Conservation (phyloP, 768 basidiomycete species). For the Kwoniella sp. region DNA sequence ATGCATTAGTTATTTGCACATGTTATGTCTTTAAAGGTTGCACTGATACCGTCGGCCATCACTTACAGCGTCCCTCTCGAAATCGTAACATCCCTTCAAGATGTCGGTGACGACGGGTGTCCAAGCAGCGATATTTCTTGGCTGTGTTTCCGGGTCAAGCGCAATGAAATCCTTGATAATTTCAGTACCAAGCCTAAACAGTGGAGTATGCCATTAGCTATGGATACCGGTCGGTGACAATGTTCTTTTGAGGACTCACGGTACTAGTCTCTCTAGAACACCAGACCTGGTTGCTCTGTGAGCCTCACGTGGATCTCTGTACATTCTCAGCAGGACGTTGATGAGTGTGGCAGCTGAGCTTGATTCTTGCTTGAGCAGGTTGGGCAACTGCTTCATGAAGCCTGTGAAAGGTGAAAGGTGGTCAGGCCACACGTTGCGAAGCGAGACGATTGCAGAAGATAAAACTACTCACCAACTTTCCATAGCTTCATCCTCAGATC, state of each 20-base stretch:
- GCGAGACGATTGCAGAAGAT: not conserved
- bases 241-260: constrained; percentile 60
- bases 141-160: constrained; percentile 83
- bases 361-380: constrained; percentile 96
- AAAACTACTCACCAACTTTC: constrained; percentile 87
- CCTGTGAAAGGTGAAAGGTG: constrained; percentile 62
- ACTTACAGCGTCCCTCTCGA: constrained; percentile 88
- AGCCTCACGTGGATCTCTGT: constrained; percentile 83
- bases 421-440: too few relatives aligned
- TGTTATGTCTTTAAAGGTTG: not conserved
- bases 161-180: constrained; percentile 89
- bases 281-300: constrained; percentile 64
- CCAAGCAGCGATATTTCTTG: constrained; percentile 95
- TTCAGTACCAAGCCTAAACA: constrained; percentile 73
- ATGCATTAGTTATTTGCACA: not conserved
- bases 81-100: constrained; percentile 80
- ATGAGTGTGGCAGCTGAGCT: constrained; percentile 94
- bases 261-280: constrained; percentile 68
- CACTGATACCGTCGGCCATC: constrained; percentile 12
- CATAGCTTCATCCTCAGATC: constrained; percentile 93
- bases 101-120: constrained; percentile 98
- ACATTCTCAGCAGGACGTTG: constrained; percentile 88
- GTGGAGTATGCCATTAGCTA: too few relatives aligned
- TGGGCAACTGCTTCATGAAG: constrained; percentile 99
- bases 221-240: too few relatives aligned